A percentile compares a stretch with the other conserved stretches of the same genome.
These are phyloP conservation scores for Anethum foeniculum DNA, from an alignment of 140 eudicot species.

Conservation along the genomic window DNA sequence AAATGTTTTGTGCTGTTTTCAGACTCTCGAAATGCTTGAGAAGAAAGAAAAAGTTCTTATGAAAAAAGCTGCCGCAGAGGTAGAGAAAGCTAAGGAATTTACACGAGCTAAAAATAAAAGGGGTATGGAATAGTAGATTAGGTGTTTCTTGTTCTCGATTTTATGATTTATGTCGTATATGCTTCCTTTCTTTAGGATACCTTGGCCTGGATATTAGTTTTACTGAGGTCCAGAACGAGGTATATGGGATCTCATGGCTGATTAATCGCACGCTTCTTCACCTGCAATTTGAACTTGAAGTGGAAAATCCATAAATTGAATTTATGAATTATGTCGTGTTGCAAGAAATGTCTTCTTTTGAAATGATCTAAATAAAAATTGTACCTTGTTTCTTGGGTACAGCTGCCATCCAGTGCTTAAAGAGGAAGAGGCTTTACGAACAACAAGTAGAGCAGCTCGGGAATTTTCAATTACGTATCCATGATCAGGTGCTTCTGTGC, in stretches of 20 bases:
- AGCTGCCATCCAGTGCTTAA: conserved; percentile 33
- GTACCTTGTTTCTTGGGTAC: not conserved
- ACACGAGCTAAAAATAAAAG: conserved; percentile 25
- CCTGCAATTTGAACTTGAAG: not conserved
- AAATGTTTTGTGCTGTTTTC: not conserved
- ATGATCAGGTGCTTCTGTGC: conserved; percentile 24
- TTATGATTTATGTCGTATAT: not conserved
- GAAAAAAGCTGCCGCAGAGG: conserved; percentile 23
- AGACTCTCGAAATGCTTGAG: conserved; percentile 28
- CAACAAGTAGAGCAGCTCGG: conserved; percentile 28
- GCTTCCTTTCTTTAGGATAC: not conserved
- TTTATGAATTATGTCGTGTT: not conserved
- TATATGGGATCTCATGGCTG: not conserved
- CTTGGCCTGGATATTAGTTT: not conserved
- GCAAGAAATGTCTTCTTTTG: not conserved
- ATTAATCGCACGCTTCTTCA: not conserved
- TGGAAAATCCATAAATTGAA: not conserved
- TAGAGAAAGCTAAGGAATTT: conserved; percentile 30
- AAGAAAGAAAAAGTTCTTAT: conserved; percentile 23
- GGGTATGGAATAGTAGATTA: not conserved
- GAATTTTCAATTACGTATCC: conserved; percentile 27
- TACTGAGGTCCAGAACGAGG: not conserved
- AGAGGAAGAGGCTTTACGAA: conserved; percentile 29
- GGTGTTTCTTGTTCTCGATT: not conserved
- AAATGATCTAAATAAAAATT: not conserved